Conservation (phyloP, 169 alveolate species). For the Plasmodium falciparum region DNA sequence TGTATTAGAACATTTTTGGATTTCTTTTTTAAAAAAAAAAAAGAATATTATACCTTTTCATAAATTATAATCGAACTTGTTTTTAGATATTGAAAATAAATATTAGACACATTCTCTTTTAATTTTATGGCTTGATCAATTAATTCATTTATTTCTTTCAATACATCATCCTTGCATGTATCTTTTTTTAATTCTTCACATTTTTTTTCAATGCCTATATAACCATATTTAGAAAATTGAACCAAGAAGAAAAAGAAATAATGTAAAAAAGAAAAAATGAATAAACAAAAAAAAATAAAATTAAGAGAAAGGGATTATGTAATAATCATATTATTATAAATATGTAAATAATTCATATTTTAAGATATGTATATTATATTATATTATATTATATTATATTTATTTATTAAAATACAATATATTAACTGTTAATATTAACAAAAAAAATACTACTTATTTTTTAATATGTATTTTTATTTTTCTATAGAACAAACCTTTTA, state of each 20-base stretch:
- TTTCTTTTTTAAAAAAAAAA: constrained; percentile 3
- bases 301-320: not conserved
- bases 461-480: not conserved
- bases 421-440: too few relatives aligned
- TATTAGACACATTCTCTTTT: constrained; percentile 45
- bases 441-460: not conserved
- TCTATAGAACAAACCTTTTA: constrained; percentile 51
- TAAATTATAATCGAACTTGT: constrained; percentile 59
- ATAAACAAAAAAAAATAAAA: constrained; percentile 1
- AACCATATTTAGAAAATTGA: not conserved
- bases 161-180: constrained; percentile 2
- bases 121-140: constrained; percentile 21
- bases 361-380: not conserved
- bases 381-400: not conserved
- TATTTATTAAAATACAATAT: not conserved
- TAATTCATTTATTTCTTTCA: constrained; percentile 51
- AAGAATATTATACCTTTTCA: constrained; percentile 39
- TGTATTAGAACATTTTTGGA: constrained; percentile 42
- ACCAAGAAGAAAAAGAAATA: not conserved
- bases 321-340: not conserved
- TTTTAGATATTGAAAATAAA: constrained; percentile 54
- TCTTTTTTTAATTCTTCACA: constrained; percentile 3
- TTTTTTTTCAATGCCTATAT: constrained; percentile 67
- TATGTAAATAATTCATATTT: not conserved
- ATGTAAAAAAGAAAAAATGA: not conserved